Evolutionary conservation across 2,329 filamentous ascomycete genomes (phyloP).

Genomic region (Cadophora malorum): DNA sequence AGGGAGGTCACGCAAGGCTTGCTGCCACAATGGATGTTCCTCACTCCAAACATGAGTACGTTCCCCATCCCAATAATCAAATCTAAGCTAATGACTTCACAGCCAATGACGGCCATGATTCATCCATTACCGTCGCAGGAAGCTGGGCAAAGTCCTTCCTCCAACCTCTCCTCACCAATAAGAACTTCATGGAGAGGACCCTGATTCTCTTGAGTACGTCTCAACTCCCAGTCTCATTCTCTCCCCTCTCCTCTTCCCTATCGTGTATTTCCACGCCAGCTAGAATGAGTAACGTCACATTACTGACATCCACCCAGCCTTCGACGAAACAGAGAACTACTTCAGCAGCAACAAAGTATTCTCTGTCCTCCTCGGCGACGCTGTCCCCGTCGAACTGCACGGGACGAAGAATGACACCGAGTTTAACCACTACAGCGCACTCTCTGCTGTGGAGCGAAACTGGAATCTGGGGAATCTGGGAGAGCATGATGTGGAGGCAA

Average conservation of each 20-base stretch:
- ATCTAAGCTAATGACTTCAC: constrained; percentile 8
- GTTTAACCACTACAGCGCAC: constrained; percentile 52
- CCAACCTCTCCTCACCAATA: constrained; percentile 70
- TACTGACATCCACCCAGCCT: constrained; percentile 61
- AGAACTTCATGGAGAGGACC: constrained; percentile 61
- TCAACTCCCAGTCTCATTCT: constrained; percentile 36
- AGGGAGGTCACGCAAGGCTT: constrained; percentile 66
- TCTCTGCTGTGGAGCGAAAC: constrained; percentile 60
- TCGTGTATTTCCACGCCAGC: too few relatives aligned
- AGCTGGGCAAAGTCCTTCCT: constrained; percentile 73
- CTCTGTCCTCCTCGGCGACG: constrained; percentile 59
- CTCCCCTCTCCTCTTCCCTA: constrained; percentile 48
- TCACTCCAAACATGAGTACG: constrained; percentile 72
- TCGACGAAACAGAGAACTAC: constrained; percentile 61
- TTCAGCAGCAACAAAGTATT: constrained; percentile 57
- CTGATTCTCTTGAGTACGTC: constrained; percentile 58
- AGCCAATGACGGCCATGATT: constrained; percentile 78
- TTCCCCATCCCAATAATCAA: neutral
- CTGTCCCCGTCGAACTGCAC: constrained; percentile 52
- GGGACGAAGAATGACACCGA: constrained; percentile 58
- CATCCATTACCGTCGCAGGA: constrained; percentile 70
- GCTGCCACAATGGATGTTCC: constrained; percentile 76
- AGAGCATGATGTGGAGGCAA: constrained; percentile 46
- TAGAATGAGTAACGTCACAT: constrained; percentile 59
- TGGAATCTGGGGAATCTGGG: constrained; percentile 72